phyloP scores from a whole-genome alignment of 1,284 basidiomycete genomes.

The Fomitiporia mediterranea region DNA sequence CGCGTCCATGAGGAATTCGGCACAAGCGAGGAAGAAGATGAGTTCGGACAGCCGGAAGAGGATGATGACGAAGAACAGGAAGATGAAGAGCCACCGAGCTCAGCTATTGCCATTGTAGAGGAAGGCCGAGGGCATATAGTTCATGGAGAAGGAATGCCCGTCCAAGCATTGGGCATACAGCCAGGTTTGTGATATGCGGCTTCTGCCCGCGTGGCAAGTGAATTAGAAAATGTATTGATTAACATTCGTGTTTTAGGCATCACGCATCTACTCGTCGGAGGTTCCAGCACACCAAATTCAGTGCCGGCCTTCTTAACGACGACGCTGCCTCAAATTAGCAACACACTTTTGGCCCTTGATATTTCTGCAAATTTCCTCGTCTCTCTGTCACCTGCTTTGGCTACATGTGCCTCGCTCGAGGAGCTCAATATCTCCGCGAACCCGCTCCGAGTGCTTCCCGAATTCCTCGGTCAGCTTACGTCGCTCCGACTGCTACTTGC shows the following conservation, averaged over 20 bases:
- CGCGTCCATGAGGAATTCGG: constrained; percentile 65
- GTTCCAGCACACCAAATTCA: constrained; percentile 69
- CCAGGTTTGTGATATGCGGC: constrained; percentile 47
- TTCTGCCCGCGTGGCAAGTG: constrained; percentile 13
- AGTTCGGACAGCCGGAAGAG: constrained; percentile 51
- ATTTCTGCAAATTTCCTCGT: constrained; percentile 84
- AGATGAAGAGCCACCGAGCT: constrained; percentile 62
- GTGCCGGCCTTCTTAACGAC: constrained; percentile 70
- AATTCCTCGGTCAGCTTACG: constrained; percentile 72
- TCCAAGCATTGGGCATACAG: constrained; percentile 58
- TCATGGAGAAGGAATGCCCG: constrained; percentile 56
- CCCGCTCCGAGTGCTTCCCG: constrained; percentile 78
- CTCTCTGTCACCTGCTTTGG: constrained; percentile 75
- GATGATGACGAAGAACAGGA: constrained; percentile 46
- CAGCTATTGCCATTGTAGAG: constrained; percentile 71
- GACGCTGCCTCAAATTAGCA: constrained; percentile 64
- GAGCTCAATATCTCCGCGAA: constrained; percentile 94
- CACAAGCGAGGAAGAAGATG: constrained; percentile 70
- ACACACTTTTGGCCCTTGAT: constrained; percentile 83
- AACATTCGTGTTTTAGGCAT: constrained; percentile 50
- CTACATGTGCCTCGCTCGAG: constrained; percentile 76
- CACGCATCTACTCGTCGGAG: constrained; percentile 83
- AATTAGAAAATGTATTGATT: constrained; percentile 18
- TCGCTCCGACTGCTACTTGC: constrained; percentile 85
- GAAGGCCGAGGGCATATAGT: constrained; percentile 79